Conservation (phyloP, 1,284 basidiomycete genomes). For the Cystobasidium sp. region DNA sequence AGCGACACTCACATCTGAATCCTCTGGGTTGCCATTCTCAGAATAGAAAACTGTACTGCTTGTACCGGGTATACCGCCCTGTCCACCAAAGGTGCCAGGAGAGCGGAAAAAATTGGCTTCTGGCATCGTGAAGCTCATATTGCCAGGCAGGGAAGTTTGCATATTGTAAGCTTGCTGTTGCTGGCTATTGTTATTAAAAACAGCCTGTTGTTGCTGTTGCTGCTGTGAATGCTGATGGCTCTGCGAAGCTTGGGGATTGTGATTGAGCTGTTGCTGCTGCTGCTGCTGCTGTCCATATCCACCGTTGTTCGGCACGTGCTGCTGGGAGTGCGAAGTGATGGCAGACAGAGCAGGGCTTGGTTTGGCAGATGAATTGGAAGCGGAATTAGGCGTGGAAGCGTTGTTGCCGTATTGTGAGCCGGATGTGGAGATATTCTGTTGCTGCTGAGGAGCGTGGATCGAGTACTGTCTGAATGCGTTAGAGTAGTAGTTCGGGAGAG, state of each 20-base stretch:
- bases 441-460: background rate
- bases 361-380: slow-evolving; percentile 29
- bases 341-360: slow-evolving; percentile 28
- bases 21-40: slow-evolving; percentile 23
- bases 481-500: slow-evolving; percentile 7
- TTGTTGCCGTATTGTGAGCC: slow-evolving; percentile 6
- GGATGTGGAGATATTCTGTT: background rate
- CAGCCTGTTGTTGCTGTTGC: background rate
- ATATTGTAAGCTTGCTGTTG: slow-evolving; percentile 11
- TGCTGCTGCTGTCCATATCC: slow-evolving; percentile 7
- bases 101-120: slow-evolving; percentile 28
- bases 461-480: slow-evolving; percentile 23
- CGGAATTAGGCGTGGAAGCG: slow-evolving; percentile 21
- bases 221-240: background rate
- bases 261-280: background rate
- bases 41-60: slow-evolving; percentile 41
- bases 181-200: background rate
- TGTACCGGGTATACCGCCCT: slow-evolving; percentile 26
- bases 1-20: slow-evolving; percentile 21
- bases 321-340: slow-evolving; percentile 20
- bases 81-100: slow-evolving; percentile 7
- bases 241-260: background rate
- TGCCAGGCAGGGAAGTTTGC: background rate
- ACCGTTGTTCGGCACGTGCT: background rate
- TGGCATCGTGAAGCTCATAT: slow-evolving; percentile 19